A percentile compares a stretch with the other conserved stretches of the same genome.
These are phyloP conservation scores for Intubia oerlemansii DNA, from an alignment of 2,329 filamentous ascomycete species.

Conservation along the genomic window DNA sequence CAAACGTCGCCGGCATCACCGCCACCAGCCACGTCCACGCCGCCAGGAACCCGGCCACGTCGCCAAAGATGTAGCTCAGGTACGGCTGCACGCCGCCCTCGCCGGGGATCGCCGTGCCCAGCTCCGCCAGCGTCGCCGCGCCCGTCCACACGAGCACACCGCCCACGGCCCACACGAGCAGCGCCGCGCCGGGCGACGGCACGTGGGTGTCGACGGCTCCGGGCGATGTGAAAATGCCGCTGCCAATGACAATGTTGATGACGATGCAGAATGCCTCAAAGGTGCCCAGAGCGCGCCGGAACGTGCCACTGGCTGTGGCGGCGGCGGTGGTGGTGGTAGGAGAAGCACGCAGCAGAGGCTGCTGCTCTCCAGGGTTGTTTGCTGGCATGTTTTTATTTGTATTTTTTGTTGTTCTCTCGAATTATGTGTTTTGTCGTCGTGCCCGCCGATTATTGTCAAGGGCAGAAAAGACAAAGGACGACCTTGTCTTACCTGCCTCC, in stretches of 20 bases:
- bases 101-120: conserved; percentile 39
- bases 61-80: conserved; percentile 37
- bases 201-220: conserved; percentile 43
- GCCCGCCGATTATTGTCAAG: too few relatives aligned
- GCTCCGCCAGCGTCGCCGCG: conserved; percentile 37
- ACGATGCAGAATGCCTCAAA: conserved; percentile 35
- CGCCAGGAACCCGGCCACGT: conserved; percentile 37
- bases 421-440: too few relatives aligned
- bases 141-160: conserved; percentile 43
- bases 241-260: conserved; percentile 41
- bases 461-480: too few relatives aligned
- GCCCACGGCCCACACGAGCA: conserved; percentile 39
- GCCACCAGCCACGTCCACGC: conserved; percentile 45
- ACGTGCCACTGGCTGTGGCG: background rate
- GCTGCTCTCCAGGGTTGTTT: too few relatives aligned
- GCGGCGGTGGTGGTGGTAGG: too few relatives aligned
- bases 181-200: conserved; percentile 33
- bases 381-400: too few relatives aligned
- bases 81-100: conserved; percentile 44
- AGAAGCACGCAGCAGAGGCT: too few relatives aligned
- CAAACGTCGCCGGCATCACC: conserved; percentile 41
- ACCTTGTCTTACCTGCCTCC: too few relatives aligned
- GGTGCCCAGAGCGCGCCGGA: conserved; percentile 12
- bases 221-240: conserved; percentile 44
- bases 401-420: too few relatives aligned